Evolutionary conservation across 768 basidiomycete genomes (phyloP).

Genomic region (Rhizopogon sp.): DNA sequence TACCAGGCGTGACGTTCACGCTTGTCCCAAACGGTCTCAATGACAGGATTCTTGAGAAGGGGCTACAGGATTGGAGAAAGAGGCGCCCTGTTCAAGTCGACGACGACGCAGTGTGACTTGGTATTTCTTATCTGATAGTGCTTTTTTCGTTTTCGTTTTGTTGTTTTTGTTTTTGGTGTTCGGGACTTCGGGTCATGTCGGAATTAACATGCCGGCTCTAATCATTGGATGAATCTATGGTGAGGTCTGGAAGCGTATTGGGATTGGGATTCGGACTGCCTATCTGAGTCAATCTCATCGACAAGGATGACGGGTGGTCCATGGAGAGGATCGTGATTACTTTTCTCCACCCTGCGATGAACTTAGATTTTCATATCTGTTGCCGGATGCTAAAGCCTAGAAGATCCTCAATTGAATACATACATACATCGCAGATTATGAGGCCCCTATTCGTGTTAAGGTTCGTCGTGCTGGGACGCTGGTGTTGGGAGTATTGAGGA

Average conservation of each 20-base stretch:
- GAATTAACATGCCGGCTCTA: neutral
- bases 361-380: neutral
- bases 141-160: neutral
- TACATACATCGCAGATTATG: too few relatives aligned
- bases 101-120: neutral
- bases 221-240: neutral
- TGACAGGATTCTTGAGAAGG: constrained; percentile 59
- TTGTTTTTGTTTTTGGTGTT: too few relatives aligned
- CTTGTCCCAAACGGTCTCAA: constrained; percentile 64
- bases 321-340: neutral
- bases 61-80: constrained; percentile 66
- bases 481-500: neutral
- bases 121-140: neutral
- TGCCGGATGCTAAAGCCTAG: neutral
- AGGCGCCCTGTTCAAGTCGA: constrained; percentile 25
- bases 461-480: neutral
- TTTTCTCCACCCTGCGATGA: neutral
- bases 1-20: constrained; percentile 73
- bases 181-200: neutral
- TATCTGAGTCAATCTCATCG: neutral
- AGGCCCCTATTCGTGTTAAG: neutral
- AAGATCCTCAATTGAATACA: neutral
- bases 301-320: neutral
- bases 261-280: neutral
- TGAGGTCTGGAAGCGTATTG: neutral